phyloP scores from a whole-genome alignment of 2,329 filamentous ascomycete species.

The Pseudocercospora pini-densiflorae region DNA sequence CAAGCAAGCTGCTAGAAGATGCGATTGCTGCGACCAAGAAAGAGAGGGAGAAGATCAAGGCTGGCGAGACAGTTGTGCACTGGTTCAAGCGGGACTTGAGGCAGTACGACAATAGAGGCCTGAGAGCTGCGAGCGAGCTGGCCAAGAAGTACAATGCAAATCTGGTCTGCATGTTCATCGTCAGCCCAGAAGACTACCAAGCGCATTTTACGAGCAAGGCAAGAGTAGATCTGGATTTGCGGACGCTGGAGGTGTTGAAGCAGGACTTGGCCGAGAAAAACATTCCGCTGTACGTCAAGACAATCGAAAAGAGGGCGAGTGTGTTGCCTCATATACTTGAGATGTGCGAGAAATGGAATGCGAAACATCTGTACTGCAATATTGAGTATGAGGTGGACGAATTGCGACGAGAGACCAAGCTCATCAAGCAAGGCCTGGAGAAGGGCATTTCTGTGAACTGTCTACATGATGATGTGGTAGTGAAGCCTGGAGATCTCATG shows the following conservation, averaged over 20 bases:
- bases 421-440: slow-evolving; percentile 65
- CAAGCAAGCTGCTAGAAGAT: slow-evolving; percentile 69
- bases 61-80: slow-evolving; percentile 72
- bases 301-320: slow-evolving; percentile 66
- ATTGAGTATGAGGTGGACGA: slow-evolving; percentile 94
- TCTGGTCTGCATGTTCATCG: slow-evolving; percentile 75
- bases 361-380: slow-evolving; percentile 77
- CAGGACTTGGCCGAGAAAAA: slow-evolving; percentile 69
- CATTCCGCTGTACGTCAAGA: slow-evolving; percentile 79
- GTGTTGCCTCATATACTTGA: slow-evolving; percentile 67
- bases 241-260: slow-evolving; percentile 69
- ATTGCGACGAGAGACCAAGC: slow-evolving; percentile 71
- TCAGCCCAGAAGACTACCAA: slow-evolving; percentile 83
- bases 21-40: slow-evolving; percentile 65
- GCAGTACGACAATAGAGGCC: slow-evolving; percentile 71
- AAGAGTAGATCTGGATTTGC: slow-evolving; percentile 79
- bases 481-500: slow-evolving; percentile 70
- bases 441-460: slow-evolving; percentile 71
- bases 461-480: slow-evolving; percentile 81
- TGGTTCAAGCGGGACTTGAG: slow-evolving; percentile 91
- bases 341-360: slow-evolving; percentile 72
- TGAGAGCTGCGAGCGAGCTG: slow-evolving; percentile 68
- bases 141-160: slow-evolving; percentile 72
- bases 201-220: slow-evolving; percentile 76
- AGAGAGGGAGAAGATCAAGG: slow-evolving; percentile 56